Conservation (phyloP, 1,284 basidiomycete genomes). For the Moesziomyces globuligerus region DNA sequence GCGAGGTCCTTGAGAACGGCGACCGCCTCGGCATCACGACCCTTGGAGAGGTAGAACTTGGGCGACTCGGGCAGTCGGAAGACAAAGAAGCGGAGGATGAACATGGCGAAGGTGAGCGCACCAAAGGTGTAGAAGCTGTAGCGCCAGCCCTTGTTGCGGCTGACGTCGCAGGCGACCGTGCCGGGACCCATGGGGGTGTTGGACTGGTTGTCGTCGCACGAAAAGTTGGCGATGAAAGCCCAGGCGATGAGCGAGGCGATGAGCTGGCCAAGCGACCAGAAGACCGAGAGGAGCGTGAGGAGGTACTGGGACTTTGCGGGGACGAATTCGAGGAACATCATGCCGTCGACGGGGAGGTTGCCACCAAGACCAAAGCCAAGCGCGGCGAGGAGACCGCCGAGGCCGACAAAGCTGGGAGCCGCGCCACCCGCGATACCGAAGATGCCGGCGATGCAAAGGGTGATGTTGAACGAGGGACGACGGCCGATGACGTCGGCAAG, state of each 20-base stretch:
- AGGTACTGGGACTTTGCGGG: conserved; percentile 62
- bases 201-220: conserved; percentile 49
- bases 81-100: conserved; percentile 61
- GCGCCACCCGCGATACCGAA: conserved; percentile 64
- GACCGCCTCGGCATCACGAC: conserved; percentile 66
- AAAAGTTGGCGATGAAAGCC: conserved; percentile 65
- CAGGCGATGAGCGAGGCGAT: conserved; percentile 62
- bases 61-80: conserved; percentile 66
- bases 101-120: conserved; percentile 60
- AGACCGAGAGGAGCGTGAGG: conserved; percentile 63
- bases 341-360: conserved; percentile 66
- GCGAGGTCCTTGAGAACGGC: conserved; percentile 61
- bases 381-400: conserved; percentile 61
- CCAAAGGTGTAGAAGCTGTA: conserved; percentile 65
- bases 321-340: conserved; percentile 66
- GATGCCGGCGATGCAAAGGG: conserved; percentile 63
- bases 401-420: conserved; percentile 59
- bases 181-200: conserved; percentile 25
- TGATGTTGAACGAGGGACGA: conserved; percentile 64
- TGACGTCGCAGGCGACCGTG: conserved; percentile 43
- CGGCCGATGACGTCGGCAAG: conserved; percentile 65
- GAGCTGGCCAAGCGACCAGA: conserved; percentile 66
- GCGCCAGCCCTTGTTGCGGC: conserved; percentile 63
- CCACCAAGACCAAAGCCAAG: conserved; percentile 65
- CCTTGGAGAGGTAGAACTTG: conserved; percentile 65